Evolutionary conservation across 495 filamentous ascomycete species (phyloP), one percentile per base, ranked within the genome.

Genomic region (Aspergillus heteromorphus): DNA sequence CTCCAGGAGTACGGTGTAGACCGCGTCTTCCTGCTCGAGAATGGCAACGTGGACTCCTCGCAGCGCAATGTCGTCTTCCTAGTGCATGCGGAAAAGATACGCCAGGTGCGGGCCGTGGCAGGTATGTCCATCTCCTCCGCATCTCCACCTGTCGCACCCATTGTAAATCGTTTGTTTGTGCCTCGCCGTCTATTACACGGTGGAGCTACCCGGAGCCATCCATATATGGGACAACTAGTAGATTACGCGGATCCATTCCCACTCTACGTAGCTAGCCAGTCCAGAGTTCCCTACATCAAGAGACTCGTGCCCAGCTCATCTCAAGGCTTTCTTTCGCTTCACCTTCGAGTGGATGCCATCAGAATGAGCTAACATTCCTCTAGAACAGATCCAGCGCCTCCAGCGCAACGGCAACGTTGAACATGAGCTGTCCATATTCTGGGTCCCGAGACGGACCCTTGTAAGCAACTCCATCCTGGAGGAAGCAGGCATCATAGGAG

Each of bases 1-100:
- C 80, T 90, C 18, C 86, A 89, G 55, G 92, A 99, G 60, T 95
- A 97, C 76, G 95, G 95, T 14, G 91, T 97, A 62, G 92, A 97
- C 70, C 93, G 91, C 60, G 84, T 97, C 51, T 97, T 96, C 78
- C 84, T 95, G 62, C 78, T 99, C 38, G 91, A 96, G 71, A 96
- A 97, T 70, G 87, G 87, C 60, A 95, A 96, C 73, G 86, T 87
- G 57, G 95, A 97, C 68, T 84, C 86, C 42, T 90, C 87, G 56
- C 95, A 97, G 74, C 86, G 89, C 65, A 97, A 97, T 81, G 84
- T 99, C 53, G 83, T 97, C 54, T 97, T 96, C 73, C 79, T 97
- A 49, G 88, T 87, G 13, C 81, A 90, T 60, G 92, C 90, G 63
- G 92, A 97, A 75, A 92, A 87, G 65, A 82, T 87, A 55, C 85